Evolutionary conservation across 495 filamentous ascomycete species (phyloP), one percentile per base, ranked within the genome.

Genomic region (Penicillium verhagenii): DNA sequence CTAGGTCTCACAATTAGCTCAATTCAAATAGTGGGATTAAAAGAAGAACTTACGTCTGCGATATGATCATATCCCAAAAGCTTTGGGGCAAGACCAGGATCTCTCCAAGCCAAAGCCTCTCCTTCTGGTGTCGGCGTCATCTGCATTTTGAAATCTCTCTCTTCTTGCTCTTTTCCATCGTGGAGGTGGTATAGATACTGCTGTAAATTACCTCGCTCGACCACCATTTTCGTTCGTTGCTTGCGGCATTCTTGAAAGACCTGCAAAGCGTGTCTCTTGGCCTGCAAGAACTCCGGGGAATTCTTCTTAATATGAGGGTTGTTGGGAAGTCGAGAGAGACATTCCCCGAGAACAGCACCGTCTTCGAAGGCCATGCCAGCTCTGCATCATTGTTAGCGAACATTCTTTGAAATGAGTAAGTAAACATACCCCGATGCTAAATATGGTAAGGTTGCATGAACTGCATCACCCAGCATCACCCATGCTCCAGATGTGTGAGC

Each of bases 361-460:
- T 80, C 77, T 66, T 81, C 78, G 14, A 80, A 70, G 25, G 75
- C 68, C 64, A 70, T 72, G 25, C 73, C 73, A 4, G 78, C 78
- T 25, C 77, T 79, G 38, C n/a, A n/a, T 11, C 20, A 14, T 5
- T 3, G 6, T 61, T 18, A 58, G n/a, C n/a, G 56, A 19, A 25
- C 7, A 33, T 4, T 8, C 13, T 47, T 14, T 4, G 7, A 21
- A 31, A 8, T 33, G 11, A 14, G 14, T 28, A 8, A 23, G 29
- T 10, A 20, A 6, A 28, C 53, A n/a, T 65, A 74, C 69, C 71
- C 71, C 3, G 69, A 72, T 21, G 77, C 78, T 4, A 86, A 64
- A 66, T 86, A 86, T 4, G 85, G 85, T 1, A 86, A 67, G 11
- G 82, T 85, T 13, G 84, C 82, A 50, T 88, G 84, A n/a, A 81